Percentiles rank a stretch among this genome's conserved stretches.
Evolutionary conservation across 2,329 filamentous ascomycete species (phyloP).

Genomic region (Samsoniella hepiali): DNA sequence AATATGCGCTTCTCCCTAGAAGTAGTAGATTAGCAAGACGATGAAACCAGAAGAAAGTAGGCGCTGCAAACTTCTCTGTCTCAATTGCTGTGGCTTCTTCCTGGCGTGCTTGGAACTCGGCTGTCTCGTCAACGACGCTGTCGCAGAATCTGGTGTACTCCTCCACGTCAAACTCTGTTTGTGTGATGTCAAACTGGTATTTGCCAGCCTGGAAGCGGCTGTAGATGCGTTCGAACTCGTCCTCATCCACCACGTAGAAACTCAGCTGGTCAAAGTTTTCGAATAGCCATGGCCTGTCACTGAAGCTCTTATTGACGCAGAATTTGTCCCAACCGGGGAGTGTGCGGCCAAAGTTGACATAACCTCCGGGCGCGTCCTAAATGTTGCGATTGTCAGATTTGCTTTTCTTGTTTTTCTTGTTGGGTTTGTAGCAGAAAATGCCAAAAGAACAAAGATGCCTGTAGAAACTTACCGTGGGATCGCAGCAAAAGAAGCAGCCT

Average conservation of each 20-base stretch:
- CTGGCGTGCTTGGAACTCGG: conserved; percentile 24
- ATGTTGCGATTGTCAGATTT: not conserved
- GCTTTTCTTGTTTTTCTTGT: not conserved
- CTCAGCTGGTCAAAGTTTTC: conserved; percentile 34
- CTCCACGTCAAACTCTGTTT: conserved; percentile 30
- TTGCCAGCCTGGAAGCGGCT: conserved; percentile 28
- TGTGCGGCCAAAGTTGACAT: conserved; percentile 31
- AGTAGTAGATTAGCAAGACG: not conserved
- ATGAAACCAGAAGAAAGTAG: accelerated
- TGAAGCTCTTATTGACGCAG: conserved; percentile 29
- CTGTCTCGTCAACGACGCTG: conserved; percentile 21
- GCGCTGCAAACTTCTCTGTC: conserved; percentile 23
- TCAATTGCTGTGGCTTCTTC: conserved; percentile 21
- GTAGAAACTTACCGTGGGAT: conserved; percentile 24
- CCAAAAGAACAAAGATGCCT: not conserved
- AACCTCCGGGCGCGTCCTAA: conserved; percentile 34
- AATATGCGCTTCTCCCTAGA: conserved; percentile 24
- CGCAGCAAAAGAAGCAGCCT: conserved; percentile 31
- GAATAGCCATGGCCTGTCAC: conserved; percentile 33
- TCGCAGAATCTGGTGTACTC: conserved; percentile 27
- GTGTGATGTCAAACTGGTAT: conserved; percentile 28
- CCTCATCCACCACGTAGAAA: conserved; percentile 30
- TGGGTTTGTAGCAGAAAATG: not conserved
- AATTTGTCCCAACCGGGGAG: conserved; percentile 34
- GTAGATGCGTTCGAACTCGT: conserved; percentile 29